A percentile compares a stretch with the other conserved stretches of the same genome.
These are phyloP conservation scores for Neonectria neomacrospora DNA, from an alignment of 2,329 filamentous ascomycete genomes.

Conservation along the genomic window DNA sequence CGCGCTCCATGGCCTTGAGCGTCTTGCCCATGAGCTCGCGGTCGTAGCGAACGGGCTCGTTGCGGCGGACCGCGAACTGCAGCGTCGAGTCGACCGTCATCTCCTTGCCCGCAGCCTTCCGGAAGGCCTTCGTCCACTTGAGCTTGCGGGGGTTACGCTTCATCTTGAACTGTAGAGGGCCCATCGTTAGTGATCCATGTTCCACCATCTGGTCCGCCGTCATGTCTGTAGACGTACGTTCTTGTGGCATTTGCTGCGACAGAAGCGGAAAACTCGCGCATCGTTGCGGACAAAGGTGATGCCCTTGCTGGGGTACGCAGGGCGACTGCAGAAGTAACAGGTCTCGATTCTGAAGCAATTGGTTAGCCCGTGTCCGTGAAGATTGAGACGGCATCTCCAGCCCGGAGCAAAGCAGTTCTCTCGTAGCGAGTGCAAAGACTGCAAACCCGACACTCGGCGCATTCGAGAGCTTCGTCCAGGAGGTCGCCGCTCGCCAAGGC, in stretches of 20 bases:
- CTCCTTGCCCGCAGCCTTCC: slow-evolving; percentile 80
- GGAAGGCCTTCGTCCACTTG: slow-evolving; percentile 96
- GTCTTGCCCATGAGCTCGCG: slow-evolving; percentile 89
- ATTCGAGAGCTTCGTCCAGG: neutral
- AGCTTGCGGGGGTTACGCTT: slow-evolving; percentile 97
- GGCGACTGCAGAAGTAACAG: slow-evolving; percentile 60
- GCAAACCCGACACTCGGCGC: neutral
- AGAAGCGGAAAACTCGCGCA: slow-evolving; percentile 67
- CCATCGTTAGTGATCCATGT: slow-evolving; percentile 15
- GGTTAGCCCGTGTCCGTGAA: slow-evolving; percentile 28
- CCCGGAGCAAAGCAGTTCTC: slow-evolving; percentile 1
- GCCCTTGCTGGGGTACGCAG: slow-evolving; percentile 66
- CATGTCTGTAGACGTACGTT: slow-evolving; percentile 57
- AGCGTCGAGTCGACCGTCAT: slow-evolving; percentile 96
- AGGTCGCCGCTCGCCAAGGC: slow-evolving; percentile 17
- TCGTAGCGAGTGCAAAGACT: neutral
- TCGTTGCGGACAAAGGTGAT: slow-evolving; percentile 65
- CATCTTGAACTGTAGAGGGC: slow-evolving; percentile 80
- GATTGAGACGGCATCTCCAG: slow-evolving; percentile 18
- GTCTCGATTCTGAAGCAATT: slow-evolving; percentile 53
- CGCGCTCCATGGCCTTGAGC: slow-evolving; percentile 89
- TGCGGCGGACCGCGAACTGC: slow-evolving; percentile 90
- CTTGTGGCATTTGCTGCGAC: slow-evolving; percentile 68
- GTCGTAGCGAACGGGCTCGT: slow-evolving; percentile 96
- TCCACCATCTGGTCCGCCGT: neutral